phyloP scores from a whole-genome alignment of 768 basidiomycete genomes.

The Cystobasidium tubakii region DNA sequence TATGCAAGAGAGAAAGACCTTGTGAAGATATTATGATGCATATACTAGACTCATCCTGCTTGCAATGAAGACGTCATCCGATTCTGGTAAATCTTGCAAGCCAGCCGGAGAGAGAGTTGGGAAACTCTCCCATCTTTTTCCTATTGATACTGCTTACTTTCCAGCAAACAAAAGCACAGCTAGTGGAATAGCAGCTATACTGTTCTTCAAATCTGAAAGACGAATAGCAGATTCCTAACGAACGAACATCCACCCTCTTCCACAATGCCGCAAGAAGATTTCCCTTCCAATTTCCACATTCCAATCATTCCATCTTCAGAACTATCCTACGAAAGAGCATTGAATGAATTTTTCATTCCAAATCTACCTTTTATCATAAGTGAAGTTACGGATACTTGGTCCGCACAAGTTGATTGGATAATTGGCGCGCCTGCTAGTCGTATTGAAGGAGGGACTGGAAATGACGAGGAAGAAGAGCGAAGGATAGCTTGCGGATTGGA shows the following conservation, averaged over 20 bases:
- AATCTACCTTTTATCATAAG: constrained; percentile 33
- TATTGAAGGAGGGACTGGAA: neutral
- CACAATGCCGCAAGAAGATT: neutral
- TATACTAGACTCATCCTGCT: too few species aligned
- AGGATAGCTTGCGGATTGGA: neutral
- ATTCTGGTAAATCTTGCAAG: too few species aligned
- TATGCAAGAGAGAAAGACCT: too few species aligned
- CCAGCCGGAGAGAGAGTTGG: too few species aligned
- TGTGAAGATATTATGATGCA: too few species aligned
- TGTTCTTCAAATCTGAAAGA: too few species aligned
- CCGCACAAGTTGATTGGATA: constrained; percentile 5
- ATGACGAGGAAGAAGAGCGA: neutral
- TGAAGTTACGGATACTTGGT: constrained; percentile 8
- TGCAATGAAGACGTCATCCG: too few species aligned
- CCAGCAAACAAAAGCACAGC: too few species aligned
- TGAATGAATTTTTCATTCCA: constrained; percentile 5
- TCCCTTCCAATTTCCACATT: neutral
- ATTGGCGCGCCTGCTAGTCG: neutral
- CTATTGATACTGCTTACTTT: too few species aligned
- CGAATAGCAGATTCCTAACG: neutral
- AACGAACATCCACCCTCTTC: neutral
- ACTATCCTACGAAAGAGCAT: neutral
- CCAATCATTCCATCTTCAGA: neutral
- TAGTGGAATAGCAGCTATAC: too few species aligned
- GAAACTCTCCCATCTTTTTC: too few species aligned